Evolutionary conservation across 768 basidiomycete species (phyloP), one percentile per base, ranked within the genome.

Genomic region (Trametopsis cervina): DNA sequence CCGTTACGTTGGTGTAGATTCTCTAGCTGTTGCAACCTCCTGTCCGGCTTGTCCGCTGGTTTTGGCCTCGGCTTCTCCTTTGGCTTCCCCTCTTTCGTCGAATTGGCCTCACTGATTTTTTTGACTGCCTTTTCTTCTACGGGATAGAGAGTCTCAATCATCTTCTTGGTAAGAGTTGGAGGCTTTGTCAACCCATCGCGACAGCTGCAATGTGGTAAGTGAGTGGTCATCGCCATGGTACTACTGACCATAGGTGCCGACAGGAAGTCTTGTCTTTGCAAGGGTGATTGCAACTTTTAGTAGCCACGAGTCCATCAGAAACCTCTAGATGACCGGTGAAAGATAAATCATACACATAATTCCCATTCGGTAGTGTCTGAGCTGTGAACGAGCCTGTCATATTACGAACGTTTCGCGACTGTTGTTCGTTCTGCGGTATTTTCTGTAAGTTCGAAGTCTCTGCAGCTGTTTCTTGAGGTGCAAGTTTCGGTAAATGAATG

Each of bases 221-320:
- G 11, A 12, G 17, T 5, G 4, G n/a, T 37, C 15, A 22, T 9
- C n/a, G 26, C 21, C 17, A 12, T 2, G 41, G 6, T n/a, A n/a
- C 23, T n/a, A 53, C 54, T 12, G 44, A 88, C 89, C 89, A 91
- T 27, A 81, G 60, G 67, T 92, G 89, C 21, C 82, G 76, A 59
- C 89, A 92, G 37, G 69, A 72, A 3, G 68, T 65, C 63, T 89
- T 91, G 57, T 89, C 80, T 60, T 84, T 87, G 72, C 89, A 92
- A 18, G 73, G 44, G 55, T 92, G 89, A 55, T 86, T 85, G 58
- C 89, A 92, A 42, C 87, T 89, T 24, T 47, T 22, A 18, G 24
- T 45, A 15, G 21, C n/a, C 54, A 13, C 20, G 29, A 25, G 33
- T 10, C 10, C 33, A n/a, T 17, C 10, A n/a, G 10, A 35, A 35